phyloP scores from a whole-genome alignment of 2,329 filamentous ascomycete species.

The Chalara sp. region DNA sequence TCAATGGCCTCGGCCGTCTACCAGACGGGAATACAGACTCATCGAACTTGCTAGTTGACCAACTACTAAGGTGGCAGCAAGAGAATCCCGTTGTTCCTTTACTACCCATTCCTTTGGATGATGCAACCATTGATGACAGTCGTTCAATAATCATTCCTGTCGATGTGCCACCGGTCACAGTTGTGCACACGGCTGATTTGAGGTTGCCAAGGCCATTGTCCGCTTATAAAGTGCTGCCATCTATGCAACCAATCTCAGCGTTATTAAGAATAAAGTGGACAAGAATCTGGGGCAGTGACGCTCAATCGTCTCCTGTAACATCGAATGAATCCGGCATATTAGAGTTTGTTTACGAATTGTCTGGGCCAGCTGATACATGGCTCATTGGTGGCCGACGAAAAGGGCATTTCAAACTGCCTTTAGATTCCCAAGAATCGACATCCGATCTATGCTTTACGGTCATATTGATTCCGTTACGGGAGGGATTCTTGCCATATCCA shows the following conservation, averaged over 20 bases:
- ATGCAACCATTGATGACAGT: constrained; percentile 31
- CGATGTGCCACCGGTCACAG: constrained; percentile 74
- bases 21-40: constrained; percentile 20
- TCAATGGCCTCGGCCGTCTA: constrained; percentile 40
- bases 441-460: constrained; percentile 52
- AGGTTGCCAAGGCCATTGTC: constrained; percentile 37
- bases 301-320: constrained; percentile 14
- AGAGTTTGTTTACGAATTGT: constrained; percentile 79
- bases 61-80: constrained; percentile 21
- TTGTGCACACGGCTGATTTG: constrained; percentile 75
- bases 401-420: constrained; percentile 64
- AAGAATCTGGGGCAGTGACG: constrained; percentile 50
- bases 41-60: constrained; percentile 15
- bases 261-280: constrained; percentile 58
- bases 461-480: constrained; percentile 70
- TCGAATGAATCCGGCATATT: constrained; percentile 35
- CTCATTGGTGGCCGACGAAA: constrained; percentile 76
- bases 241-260: constrained; percentile 60
- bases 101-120: constrained; percentile 14
- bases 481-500: constrained; percentile 74
- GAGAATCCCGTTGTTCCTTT: constrained; percentile 17
- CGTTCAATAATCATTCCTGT: constrained; percentile 80
- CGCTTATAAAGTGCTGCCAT: constrained; percentile 37
- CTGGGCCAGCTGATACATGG: constrained; percentile 70
- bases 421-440: constrained; percentile 34